These are phyloP conservation scores for Luzula sylvatica DNA, from an alignment of 176 grass and related monocot genomes.

Conservation along the genomic window DNA sequence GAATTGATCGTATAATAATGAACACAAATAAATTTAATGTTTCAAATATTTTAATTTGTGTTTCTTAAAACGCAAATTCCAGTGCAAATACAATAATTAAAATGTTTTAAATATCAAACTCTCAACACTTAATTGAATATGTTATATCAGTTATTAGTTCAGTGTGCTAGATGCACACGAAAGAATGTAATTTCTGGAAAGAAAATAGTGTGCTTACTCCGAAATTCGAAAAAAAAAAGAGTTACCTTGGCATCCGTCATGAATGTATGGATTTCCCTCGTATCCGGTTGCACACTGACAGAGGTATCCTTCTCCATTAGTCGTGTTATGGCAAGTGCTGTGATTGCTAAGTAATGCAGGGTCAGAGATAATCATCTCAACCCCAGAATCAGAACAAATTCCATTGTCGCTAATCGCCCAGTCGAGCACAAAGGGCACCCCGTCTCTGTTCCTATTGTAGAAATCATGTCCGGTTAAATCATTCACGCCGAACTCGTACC, in stretches of 20 bases:
- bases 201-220: too few species aligned
- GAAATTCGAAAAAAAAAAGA: not conserved
- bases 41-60: too few species aligned
- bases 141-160: too few species aligned
- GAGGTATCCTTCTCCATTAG: not conserved
- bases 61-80: too few species aligned
- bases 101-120: too few species aligned
- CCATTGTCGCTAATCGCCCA: constrained; percentile 20
- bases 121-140: too few species aligned
- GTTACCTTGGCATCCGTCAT: constrained; percentile 11
- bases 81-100: too few species aligned
- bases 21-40: too few species aligned
- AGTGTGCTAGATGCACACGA: too few species aligned
- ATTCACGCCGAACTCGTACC: not conserved
- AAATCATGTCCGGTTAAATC: not conserved
- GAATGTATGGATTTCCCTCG: constrained; percentile 25
- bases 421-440: constrained; percentile 9
- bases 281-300: constrained; percentile 18
- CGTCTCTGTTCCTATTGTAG: not conserved
- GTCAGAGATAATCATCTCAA: not conserved
- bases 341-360: not conserved
- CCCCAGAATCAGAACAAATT: not conserved
- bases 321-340: not conserved
- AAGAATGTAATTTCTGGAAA: too few species aligned
- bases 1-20: too few species aligned